Base-by-base conservation (phyloP, 108 stramenopile species). In the Conticribra weissflogii region DNA sequence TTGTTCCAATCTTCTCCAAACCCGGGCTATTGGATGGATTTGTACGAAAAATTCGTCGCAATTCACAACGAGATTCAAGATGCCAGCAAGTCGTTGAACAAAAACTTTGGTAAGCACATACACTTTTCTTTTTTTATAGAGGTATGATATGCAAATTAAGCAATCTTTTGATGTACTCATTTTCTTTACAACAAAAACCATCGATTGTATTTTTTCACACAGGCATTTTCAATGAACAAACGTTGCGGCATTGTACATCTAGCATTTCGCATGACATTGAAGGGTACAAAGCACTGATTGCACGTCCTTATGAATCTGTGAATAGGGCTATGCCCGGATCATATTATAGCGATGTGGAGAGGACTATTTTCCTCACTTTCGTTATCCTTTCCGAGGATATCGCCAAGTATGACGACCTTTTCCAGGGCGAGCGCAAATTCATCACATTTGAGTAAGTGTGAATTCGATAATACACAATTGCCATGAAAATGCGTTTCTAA, bases 301-400 rank as follows among this genome's bases (percentile, higher is more conserved):
- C 83, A 31, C 75, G 83, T 25, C 83, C 83, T 0, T 84, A 84
- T 61, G 83, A 84, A 54, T 81, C 79, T 25, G 83, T 84, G 15
- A 84, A 84, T 51, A 70, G 83, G 32, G 83, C 83, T 16, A 84
- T 84, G 83, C 83, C 83, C 32, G 83, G 83, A 8, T 81, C 79
- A 17, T 84, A 84, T 54, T 84, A 84, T 76, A 75, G 73, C 23
- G 83, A 84, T 51, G 83, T 84, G 14, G 83, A 84, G 60, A 52
- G 83, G 36, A 81, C 83, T 1, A 81, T 84, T 34, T 84, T 76
- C 50, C 69, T 84, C 7, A 84, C 83, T 5, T 84, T 75, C 46
- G 77, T 79, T 8, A 79, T 84, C 7, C 76, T 84, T 0, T 68
- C 76, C 15, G 83, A 84, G 41, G 83, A 84, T 59, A 78, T 79